These are phyloP conservation scores for Phlebiopsis gigantea DNA, from an alignment of 768 basidiomycete genomes.

Conservation along the genomic window DNA sequence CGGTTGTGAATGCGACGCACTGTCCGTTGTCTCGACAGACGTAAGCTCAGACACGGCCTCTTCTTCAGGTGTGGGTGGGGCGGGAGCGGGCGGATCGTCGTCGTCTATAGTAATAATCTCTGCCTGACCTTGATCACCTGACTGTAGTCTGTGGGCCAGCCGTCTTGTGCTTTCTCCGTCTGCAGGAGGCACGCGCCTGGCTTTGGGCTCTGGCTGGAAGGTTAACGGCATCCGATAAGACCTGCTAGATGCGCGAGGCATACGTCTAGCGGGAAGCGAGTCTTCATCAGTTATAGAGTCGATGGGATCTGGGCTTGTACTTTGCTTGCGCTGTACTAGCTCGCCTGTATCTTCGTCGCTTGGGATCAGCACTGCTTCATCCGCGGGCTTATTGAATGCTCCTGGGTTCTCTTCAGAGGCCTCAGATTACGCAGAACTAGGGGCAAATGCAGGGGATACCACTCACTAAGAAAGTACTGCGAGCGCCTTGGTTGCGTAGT, in stretches of 20 bases:
- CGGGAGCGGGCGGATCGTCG: not conserved
- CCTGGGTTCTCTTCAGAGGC: not conserved
- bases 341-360: constrained; percentile 2
- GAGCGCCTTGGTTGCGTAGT: not conserved
- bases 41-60: not conserved
- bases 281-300: not conserved
- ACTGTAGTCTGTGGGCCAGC: not conserved
- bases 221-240: not conserved
- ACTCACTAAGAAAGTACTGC: not conserved
- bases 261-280: too few species aligned
- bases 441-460: too few species aligned
- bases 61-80: not conserved
- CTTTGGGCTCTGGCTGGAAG: not conserved
- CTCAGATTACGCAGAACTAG: too few species aligned
- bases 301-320: constrained; percentile 2
- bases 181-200: not conserved
- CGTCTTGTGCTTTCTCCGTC: not conserved
- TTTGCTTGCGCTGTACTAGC: not conserved
- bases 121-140: not conserved
- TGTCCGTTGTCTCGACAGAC: not conserved
- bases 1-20: not conserved
- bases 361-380: not conserved
- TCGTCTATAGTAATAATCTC: not conserved
- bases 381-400: not conserved
- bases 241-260: too few species aligned